Conservation (phyloP, 495 filamentous ascomycete species). For the Rostrohypoxylon terebratum region DNA sequence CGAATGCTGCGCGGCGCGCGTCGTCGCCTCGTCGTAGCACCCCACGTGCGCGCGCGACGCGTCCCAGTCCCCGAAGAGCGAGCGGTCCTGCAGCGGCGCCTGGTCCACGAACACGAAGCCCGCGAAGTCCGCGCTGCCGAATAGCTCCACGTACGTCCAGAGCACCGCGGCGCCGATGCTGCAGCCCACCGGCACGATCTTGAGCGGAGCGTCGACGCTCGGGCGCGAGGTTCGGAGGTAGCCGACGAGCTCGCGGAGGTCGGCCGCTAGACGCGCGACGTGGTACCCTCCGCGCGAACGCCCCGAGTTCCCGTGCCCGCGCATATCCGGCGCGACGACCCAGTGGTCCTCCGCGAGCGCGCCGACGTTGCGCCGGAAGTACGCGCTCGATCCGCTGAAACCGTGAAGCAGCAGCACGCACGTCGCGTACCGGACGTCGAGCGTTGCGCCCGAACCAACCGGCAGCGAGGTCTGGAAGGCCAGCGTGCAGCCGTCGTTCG, state of each 20-base stretch:
- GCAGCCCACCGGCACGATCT: slow-evolving; percentile 54
- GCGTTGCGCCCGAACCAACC: neutral
- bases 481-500: slow-evolving; percentile 51
- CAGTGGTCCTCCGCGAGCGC: slow-evolving; percentile 45
- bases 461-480: slow-evolving; percentile 50
- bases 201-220: neutral
- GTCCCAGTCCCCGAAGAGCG: slow-evolving; percentile 47
- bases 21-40: slow-evolving; percentile 54
- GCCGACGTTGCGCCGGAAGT: slow-evolving; percentile 56
- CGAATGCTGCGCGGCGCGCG: slow-evolving; percentile 51
- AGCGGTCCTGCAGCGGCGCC: slow-evolving; percentile 58
- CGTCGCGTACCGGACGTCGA: slow-evolving; percentile 9
- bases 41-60: slow-evolving; percentile 48
- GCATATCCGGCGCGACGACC: slow-evolving; percentile 58
- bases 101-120: slow-evolving; percentile 62
- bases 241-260: slow-evolving; percentile 53
- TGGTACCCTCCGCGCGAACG: slow-evolving; percentile 56
- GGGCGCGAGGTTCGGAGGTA: slow-evolving; percentile 32
- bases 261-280: slow-evolving; percentile 58
- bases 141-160: slow-evolving; percentile 59
- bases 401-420: slow-evolving; percentile 58
- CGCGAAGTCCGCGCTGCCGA: slow-evolving; percentile 47
- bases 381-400: slow-evolving; percentile 58
- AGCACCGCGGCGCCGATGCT: slow-evolving; percentile 61
- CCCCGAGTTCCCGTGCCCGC: slow-evolving; percentile 57